Evolutionary conservation across 768 basidiomycete species (phyloP), one percentile per base, ranked within the genome.

Genomic region (Suillus weaverae): DNA sequence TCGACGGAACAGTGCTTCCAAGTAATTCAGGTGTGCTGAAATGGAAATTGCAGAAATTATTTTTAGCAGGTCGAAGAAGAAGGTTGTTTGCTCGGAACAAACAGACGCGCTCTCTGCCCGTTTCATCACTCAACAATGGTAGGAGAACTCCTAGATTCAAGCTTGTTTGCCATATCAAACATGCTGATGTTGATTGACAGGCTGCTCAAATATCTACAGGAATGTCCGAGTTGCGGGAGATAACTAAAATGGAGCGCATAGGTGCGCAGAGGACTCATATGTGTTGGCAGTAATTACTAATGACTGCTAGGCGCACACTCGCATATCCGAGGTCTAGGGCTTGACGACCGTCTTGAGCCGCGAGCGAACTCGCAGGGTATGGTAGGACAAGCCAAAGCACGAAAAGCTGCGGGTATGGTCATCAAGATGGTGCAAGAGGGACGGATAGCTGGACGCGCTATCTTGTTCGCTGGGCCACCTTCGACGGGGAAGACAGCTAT

Each of bases 401-500:
- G 97, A 51, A 97, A 97, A 77, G 97, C 97, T 0, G 97, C 97
- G 0, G 97, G 97, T 2, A 91, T 99, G 84, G 95, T 98, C 66
- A 85, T 99, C 71, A 96, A 91, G 79, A 97, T 99, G 96, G 95
- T 99, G 7, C 93, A 97, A 76, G 94, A 97, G 71, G 95, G 95
- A 20, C 84, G 90, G 64, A 98, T 99, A 71, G 95, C 97, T 0
- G 97, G 97, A 33, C 86, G 97, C 51, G 94, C 96, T 7, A 96
- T 99, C 79, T 81, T 99, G 62, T 97, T 99, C 77, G 97, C 97
- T 20, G 97, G 97, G 0, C 97, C 97, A 7, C 96, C 97, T 7
- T 94, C 94, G 38, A 95, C 95, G 1, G 97, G 97, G 32, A 99
- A 99, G 79, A 99, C 97, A 0, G 97, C 97, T 38, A 97, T 99